Percentiles rank a stretch among this genome's conserved stretches.
Conservation (phyloP, 2,329 filamentous ascomycete genomes). For the Fusarium hainanense region DNA sequence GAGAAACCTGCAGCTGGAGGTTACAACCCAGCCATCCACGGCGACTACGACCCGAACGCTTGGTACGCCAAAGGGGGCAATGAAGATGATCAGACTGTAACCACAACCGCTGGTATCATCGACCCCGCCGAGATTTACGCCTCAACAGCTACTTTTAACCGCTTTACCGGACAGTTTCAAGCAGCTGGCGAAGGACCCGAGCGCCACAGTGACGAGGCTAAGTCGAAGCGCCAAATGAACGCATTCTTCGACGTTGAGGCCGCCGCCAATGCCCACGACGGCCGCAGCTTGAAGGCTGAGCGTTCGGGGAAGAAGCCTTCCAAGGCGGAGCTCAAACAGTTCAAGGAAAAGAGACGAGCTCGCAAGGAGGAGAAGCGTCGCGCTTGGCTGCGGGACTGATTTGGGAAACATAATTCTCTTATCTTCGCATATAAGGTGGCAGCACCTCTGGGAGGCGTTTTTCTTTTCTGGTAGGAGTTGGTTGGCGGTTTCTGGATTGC, state of each 20-base stretch:
- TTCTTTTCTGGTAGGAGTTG: constrained; percentile 33
- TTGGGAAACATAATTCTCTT: background rate
- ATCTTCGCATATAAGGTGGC: constrained; percentile 15
- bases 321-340: constrained; percentile 88
- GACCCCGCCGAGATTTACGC: constrained; percentile 68
- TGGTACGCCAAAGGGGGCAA: constrained; percentile 79
- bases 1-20: constrained; percentile 69
- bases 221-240: constrained; percentile 88
- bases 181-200: constrained; percentile 73
- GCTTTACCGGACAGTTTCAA: constrained; percentile 89
- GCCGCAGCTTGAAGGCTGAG: constrained; percentile 91
- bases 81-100: constrained; percentile 50
- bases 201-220: constrained; percentile 86
- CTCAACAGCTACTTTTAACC: constrained; percentile 84
- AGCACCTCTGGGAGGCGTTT: constrained; percentile 32
- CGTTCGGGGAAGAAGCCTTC: constrained; percentile 83
- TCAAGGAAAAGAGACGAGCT: constrained; percentile 87
- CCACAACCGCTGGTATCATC: constrained; percentile 39
- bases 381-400: constrained; percentile 90
- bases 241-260: constrained; percentile 97
- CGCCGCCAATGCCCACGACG: constrained; percentile 90
- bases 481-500: constrained; percentile 20
- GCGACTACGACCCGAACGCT: constrained; percentile 95
- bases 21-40: constrained; percentile 96
- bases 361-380: constrained; percentile 95